These are phyloP conservation scores for Chiua virens DNA, from an alignment of 768 basidiomycete genomes.

Conservation along the genomic window DNA sequence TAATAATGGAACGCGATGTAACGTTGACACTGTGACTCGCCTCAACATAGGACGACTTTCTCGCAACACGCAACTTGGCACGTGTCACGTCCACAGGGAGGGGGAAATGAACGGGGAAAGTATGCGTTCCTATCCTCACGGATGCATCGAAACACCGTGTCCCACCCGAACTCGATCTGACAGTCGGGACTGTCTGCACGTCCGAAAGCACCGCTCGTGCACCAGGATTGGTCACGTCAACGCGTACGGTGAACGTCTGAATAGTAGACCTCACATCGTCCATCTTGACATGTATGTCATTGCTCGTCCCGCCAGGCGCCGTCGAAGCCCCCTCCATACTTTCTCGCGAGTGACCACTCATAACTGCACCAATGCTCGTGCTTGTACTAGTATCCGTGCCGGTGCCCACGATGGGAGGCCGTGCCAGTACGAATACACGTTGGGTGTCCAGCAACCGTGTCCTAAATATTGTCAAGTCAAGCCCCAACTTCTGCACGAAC, in stretches of 20 bases:
- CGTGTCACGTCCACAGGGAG: constrained; percentile 42
- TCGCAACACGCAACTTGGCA: constrained; percentile 45
- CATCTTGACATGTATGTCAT: constrained; percentile 15
- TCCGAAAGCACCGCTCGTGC: constrained; percentile 14
- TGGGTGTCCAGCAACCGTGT: constrained; percentile 10
- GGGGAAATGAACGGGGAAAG: constrained; percentile 37
- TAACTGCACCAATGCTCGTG: not conserved
- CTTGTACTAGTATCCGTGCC: not conserved
- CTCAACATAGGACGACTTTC: constrained; percentile 51
- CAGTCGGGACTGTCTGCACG: constrained; percentile 1
- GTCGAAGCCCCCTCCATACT: not conserved
- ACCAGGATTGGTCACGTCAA: constrained; percentile 20
- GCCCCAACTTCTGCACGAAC: constrained; percentile 12
- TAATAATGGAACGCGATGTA: not conserved
- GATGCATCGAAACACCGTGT: not conserved
- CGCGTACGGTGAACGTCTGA: constrained; percentile 13
- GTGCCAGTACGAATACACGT: constrained; percentile 19
- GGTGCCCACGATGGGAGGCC: constrained; percentile 9
- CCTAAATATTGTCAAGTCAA: constrained; percentile 16
- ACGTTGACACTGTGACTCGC: constrained; percentile 6
- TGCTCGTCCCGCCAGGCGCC: not conserved
- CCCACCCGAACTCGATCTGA: not conserved
- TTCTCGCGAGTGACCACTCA: constrained; percentile 5
- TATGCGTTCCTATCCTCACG: constrained; percentile 15
- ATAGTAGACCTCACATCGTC: not conserved